Evolutionary conservation across 1,139 yeast genomes (phyloP).

Genomic region (Kodamaea suecica): DNA sequence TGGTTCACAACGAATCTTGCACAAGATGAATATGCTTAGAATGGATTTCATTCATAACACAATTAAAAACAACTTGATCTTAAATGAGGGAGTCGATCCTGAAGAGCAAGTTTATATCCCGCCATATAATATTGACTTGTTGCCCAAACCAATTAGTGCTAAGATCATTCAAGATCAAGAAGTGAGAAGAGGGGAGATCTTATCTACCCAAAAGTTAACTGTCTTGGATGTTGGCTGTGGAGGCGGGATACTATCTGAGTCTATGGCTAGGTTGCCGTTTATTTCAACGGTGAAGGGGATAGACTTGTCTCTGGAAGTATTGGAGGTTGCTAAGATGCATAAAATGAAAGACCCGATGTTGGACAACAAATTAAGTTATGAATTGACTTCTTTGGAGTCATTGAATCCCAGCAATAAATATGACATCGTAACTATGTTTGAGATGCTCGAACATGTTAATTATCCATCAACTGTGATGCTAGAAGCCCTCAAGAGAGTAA

Average conservation of each 20-base stretch:
- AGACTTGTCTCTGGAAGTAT: slow-evolving; percentile 79
- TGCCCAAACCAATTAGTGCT: slow-evolving; percentile 53
- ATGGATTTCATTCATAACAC: slow-evolving; percentile 79
- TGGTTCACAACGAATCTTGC: slow-evolving; percentile 91
- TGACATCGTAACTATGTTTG: slow-evolving; percentile 88
- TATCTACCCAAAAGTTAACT: slow-evolving; percentile 33
- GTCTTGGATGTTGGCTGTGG: slow-evolving; percentile 96
- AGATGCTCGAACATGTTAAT: slow-evolving; percentile 90
- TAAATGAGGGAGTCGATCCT: slow-evolving; percentile 36
- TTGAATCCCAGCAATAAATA: slow-evolving; percentile 45
- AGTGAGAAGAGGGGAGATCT: slow-evolving; percentile 39
- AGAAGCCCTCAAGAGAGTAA: slow-evolving; percentile 64
- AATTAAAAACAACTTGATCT: slow-evolving; percentile 44
- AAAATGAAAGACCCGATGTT: slow-evolving; percentile 57
- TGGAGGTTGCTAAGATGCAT: slow-evolving; percentile 77
- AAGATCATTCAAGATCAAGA: slow-evolving; percentile 51
- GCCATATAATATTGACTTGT: slow-evolving; percentile 65
- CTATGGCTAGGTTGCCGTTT: slow-evolving; percentile 72
- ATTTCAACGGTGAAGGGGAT: slow-evolving; percentile 71
- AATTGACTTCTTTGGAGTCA: slow-evolving; percentile 59
- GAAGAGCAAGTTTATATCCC: slow-evolving; percentile 67
- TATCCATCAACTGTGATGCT: slow-evolving; percentile 71
- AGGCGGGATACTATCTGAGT: slow-evolving; percentile 89
- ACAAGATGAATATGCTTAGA: slow-evolving; percentile 87
- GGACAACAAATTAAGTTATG: slow-evolving; percentile 52